Evolutionary conservation across 208 protist species (phyloP).

Genomic region (Trypanosoma congolense): DNA sequence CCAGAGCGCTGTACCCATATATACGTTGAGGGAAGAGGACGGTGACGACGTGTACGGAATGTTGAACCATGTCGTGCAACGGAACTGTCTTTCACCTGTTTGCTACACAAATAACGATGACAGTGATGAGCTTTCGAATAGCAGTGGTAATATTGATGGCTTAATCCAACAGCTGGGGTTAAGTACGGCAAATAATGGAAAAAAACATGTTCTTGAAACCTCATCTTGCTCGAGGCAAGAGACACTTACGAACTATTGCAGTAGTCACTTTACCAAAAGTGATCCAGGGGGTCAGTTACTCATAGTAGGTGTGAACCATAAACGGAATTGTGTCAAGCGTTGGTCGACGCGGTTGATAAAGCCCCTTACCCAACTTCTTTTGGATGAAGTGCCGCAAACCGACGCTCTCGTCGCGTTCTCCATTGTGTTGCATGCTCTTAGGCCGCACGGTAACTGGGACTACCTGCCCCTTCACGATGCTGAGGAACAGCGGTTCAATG

Average conservation of each 20-base stretch:
- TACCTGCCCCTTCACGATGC: constrained; percentile 57
- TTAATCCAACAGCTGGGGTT: constrained; percentile 3
- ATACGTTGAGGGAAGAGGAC: constrained; percentile 79
- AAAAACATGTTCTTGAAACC: neutral
- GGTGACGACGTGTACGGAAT: constrained; percentile 84
- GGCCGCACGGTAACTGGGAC: constrained; percentile 76
- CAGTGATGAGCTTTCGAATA: constrained; percentile 5
- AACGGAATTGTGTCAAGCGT: constrained; percentile 59
- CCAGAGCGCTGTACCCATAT: constrained; percentile 74
- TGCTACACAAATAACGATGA: constrained; percentile 58
- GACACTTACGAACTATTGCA: constrained; percentile 48
- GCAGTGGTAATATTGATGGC: neutral
- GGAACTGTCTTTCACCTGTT: constrained; percentile 75
- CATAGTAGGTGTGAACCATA: constrained; percentile 80
- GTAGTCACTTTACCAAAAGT: constrained; percentile 43
- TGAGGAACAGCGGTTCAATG: constrained; percentile 20
- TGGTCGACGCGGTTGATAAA: constrained; percentile 34
- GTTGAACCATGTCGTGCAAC: constrained; percentile 76
- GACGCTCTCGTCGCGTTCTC: constrained; percentile 65
- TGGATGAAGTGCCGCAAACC: constrained; percentile 49
- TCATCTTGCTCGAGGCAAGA: constrained; percentile 6
- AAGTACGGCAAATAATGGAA: neutral
- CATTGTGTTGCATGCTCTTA: constrained; percentile 65
- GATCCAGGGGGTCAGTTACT: constrained; percentile 61
- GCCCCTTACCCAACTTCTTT: constrained; percentile 56